Evolutionary conservation across 192 early-diverging fungal species (phyloP).

Genomic region (Podila clonocystis): DNA sequence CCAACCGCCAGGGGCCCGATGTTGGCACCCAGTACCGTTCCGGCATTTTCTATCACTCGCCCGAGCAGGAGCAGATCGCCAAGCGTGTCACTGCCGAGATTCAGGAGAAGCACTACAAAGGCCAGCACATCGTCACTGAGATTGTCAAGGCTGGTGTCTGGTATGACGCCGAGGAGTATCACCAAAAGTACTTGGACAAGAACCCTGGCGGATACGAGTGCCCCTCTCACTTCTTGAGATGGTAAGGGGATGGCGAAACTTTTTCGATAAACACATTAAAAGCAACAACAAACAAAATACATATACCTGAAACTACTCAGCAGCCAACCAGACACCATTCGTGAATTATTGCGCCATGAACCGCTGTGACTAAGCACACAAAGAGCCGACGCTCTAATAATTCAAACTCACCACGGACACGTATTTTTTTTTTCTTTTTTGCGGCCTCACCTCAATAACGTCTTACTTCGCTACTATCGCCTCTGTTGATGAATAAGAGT

Average conservation of each 20-base stretch:
- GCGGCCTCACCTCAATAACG: too few species aligned
- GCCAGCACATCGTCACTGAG: constrained; percentile 70
- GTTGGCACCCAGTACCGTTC: constrained; percentile 88
- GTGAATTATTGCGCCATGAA: too few species aligned
- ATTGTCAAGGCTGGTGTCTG: constrained; percentile 76
- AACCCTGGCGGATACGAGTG: constrained; percentile 82
- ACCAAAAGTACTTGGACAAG: constrained; percentile 79
- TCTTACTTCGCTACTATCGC: too few species aligned
- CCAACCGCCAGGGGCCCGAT: constrained; percentile 88
- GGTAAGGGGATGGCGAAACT: constrained; percentile 19
- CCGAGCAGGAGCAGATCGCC: constrained; percentile 78
- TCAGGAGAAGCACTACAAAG: constrained; percentile 70
- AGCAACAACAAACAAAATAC: too few species aligned
- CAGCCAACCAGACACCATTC: too few species aligned
- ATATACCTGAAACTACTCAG: too few species aligned
- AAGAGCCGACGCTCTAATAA: too few species aligned
- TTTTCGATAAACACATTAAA: too few species aligned
- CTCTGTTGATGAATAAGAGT: too few species aligned
- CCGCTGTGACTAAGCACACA: too few species aligned
- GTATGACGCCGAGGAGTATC: constrained; percentile 86
- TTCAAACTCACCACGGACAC: too few species aligned
- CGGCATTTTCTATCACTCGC: constrained; percentile 85
- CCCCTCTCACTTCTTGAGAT: constrained; percentile 49
- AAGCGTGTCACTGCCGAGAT: constrained; percentile 74
- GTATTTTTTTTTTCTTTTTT: too few species aligned